phyloP scores from a whole-genome alignment of 1,284 basidiomycete genomes.

The Termitomyces sp. region DNA sequence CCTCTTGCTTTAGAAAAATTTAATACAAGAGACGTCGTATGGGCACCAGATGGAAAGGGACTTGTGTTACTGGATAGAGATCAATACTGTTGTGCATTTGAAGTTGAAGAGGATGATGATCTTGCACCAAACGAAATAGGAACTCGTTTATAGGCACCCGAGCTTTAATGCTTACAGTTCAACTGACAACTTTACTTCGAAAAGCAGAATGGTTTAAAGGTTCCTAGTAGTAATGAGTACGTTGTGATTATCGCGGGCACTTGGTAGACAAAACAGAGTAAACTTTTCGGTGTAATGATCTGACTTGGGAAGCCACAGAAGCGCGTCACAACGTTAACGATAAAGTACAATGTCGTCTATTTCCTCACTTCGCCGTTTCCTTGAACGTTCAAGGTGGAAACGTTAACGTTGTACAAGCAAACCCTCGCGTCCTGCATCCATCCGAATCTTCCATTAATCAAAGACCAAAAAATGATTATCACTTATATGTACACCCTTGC shows the following conservation, averaged over 20 bases:
- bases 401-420: not conserved
- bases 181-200: not conserved
- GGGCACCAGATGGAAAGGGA: conserved; percentile 84
- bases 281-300: not conserved
- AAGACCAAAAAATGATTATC: not conserved
- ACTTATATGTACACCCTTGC: not conserved
- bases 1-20: conserved; percentile 47
- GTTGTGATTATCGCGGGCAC: not conserved
- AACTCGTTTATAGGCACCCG: not conserved
- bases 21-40: conserved; percentile 57
- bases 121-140: not conserved
- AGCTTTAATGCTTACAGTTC: not conserved
- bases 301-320: not conserved
- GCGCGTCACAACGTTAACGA: not conserved
- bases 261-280: not conserved
- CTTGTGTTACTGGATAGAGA: conserved; percentile 67
- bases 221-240: not conserved
- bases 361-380: not conserved
- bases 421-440: too few relatives aligned
- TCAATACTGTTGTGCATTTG: conserved; percentile 80
- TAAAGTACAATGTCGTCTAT: not conserved
- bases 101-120: conserved; percentile 51
- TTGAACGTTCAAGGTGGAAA: not conserved
- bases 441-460: not conserved
- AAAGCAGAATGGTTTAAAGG: not conserved